phyloP scores from a whole-genome alignment of 306 rosid genomes.

The Urtica urens region DNA sequence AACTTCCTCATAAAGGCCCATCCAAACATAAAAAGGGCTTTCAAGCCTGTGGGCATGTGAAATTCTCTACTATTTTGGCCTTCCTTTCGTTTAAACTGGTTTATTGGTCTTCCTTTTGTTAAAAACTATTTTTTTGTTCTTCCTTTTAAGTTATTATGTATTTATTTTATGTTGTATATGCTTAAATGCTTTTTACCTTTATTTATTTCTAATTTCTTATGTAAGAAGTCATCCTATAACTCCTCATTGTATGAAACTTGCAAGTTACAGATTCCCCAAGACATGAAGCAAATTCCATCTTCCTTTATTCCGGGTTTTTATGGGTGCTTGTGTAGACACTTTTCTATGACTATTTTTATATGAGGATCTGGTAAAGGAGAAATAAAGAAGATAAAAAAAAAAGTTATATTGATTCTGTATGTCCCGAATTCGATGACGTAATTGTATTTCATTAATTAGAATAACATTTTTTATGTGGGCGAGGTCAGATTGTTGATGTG shows the following conservation, averaged over 20 bases:
- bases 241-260: conserved; percentile 25
- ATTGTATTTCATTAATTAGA: too few relatives aligned
- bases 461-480: too few relatives aligned
- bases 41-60: conserved; percentile 21
- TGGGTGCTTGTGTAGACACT: neutral
- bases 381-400: neutral
- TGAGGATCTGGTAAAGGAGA: neutral
- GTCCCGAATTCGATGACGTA: too few relatives aligned
- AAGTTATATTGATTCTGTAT: too few relatives aligned
- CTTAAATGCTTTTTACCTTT: too few relatives aligned
- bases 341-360: neutral
- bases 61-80: neutral
- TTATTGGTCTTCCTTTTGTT: neutral
- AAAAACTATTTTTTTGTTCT: neutral
- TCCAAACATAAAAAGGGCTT: conserved; percentile 12
- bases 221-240: neutral
- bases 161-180: too few relatives aligned
- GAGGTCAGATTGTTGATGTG: too few relatives aligned
- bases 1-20: conserved; percentile 38
- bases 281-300: conserved; percentile 4
- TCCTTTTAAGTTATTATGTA: neutral
- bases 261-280: conserved; percentile 18
- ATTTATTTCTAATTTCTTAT: neutral
- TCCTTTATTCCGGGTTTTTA: neutral
- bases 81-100: too few relatives aligned